Percentiles rank a stretch among this genome's conserved stretches.
Evolutionary conservation across 2,329 filamentous ascomycete genomes (phyloP).

Genomic region (Diaporthe citrichinensis): DNA sequence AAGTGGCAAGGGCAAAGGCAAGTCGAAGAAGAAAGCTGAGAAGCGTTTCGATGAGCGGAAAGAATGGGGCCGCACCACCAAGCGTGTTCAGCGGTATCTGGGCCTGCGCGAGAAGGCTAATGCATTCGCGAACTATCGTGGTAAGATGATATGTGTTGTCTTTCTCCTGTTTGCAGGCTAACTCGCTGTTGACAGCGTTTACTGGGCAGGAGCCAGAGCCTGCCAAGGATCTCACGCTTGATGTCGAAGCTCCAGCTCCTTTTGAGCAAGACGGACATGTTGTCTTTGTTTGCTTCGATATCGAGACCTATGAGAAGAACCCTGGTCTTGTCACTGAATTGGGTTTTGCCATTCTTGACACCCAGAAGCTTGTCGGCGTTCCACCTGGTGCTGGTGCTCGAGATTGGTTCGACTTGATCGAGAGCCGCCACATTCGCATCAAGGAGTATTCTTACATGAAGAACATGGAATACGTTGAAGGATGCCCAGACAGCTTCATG

Average conservation of each 20-base stretch:
- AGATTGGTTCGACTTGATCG: constrained; percentile 78
- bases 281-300: constrained; percentile 84
- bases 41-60: constrained; percentile 65
- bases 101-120: constrained; percentile 68
- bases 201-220: constrained; percentile 37
- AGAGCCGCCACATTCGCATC: constrained; percentile 82
- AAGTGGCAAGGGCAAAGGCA: constrained; percentile 49
- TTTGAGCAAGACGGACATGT: constrained; percentile 66
- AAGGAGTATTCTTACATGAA: constrained; percentile 74
- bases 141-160: background rate
- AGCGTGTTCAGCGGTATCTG: constrained; percentile 78
- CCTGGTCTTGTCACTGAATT: constrained; percentile 84
- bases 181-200: background rate
- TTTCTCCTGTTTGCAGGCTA: background rate
- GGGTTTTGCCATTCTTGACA: constrained; percentile 86
- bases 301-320: constrained; percentile 83
- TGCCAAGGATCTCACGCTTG: constrained; percentile 48
- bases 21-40: constrained; percentile 63
- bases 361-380: constrained; percentile 64
- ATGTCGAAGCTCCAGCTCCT: constrained; percentile 60
- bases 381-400: constrained; percentile 73
- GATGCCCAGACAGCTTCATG: constrained; percentile 80
- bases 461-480: constrained; percentile 78
- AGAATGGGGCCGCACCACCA: constrained; percentile 68
- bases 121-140: constrained; percentile 14